A percentile compares a stretch with the other conserved stretches of the same genome.
Conservation (phyloP, 306 rosid species). For the Cicer arietinum region DNA sequence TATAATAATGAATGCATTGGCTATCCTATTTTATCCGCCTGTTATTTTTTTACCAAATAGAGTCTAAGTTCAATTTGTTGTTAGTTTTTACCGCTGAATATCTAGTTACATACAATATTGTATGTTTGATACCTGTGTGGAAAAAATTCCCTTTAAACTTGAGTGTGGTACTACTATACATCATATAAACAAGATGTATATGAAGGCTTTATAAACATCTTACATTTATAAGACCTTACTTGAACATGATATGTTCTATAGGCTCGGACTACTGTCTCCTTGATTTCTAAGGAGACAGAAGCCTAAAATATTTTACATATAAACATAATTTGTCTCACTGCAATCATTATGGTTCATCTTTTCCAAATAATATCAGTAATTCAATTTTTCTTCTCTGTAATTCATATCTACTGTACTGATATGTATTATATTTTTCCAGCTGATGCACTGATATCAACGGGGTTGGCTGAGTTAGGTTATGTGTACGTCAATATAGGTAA, state of each 20-base stretch:
- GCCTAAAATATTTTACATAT: constrained; percentile 3
- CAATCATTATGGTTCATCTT: constrained; percentile 26
- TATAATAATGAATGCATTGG: too few relatives aligned
- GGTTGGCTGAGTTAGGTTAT: constrained; percentile 91
- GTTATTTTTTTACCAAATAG: too few relatives aligned
- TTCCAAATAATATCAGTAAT: neutral
- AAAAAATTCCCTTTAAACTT: neutral
- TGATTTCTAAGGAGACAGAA: too few relatives aligned
- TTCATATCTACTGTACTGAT: constrained; percentile 40
- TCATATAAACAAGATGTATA: neutral
- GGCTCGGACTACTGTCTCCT: too few relatives aligned
- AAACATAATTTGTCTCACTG: constrained; percentile 13
- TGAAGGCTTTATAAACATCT: neutral
- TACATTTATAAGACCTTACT: too few relatives aligned
- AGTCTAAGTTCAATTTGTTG: neutral
- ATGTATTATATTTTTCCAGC: constrained; percentile 61
- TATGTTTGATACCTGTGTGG: neutral
- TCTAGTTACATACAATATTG: neutral
- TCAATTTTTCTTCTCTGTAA: neutral
- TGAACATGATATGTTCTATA: too few relatives aligned
- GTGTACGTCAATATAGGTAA: constrained; percentile 85
- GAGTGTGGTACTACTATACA: neutral
- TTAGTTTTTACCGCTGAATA: neutral
- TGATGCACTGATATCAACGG: constrained; percentile 87
- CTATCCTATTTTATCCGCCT: too few relatives aligned